phyloP scores from a whole-genome alignment of 305 asterid genomes.

The Plantago coronopus region DNA sequence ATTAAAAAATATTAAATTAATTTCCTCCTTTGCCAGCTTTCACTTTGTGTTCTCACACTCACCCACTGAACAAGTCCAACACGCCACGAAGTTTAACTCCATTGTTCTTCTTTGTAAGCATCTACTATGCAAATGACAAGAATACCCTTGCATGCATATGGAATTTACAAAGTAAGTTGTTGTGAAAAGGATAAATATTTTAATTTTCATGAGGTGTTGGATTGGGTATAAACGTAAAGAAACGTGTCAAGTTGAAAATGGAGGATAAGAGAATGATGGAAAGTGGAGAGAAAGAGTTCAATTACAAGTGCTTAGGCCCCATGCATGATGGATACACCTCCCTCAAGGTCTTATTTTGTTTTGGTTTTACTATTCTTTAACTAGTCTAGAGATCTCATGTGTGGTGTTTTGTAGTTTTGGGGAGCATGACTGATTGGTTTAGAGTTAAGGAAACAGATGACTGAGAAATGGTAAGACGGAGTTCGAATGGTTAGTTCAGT shows the following conservation, averaged over 20 bases:
- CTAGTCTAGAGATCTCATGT: conserved; percentile 18
- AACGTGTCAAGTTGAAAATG: conserved; percentile 22
- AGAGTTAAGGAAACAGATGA: no score
- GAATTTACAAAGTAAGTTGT: neutral
- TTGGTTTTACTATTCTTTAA: neutral
- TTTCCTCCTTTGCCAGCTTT: conserved; percentile 41
- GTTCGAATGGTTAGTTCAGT: no score
- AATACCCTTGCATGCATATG: conserved; percentile 32
- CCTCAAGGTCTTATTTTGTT: conserved; percentile 39
- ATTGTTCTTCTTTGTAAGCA: conserved; percentile 36
- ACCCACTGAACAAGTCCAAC: conserved; percentile 56
- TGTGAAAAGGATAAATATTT: no score
- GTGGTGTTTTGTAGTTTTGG: no score
- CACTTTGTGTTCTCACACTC: conserved; percentile 39
- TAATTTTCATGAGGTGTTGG: no score
- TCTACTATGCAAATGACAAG: conserved; percentile 24
- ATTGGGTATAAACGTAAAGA: neutral
- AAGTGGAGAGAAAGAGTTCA: conserved; percentile 16
- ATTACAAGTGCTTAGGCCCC: conserved; percentile 31
- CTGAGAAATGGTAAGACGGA: no score
- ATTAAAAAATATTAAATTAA: neutral
- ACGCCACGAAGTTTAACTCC: conserved; percentile 46
- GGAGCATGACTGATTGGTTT: no score
- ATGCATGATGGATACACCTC: conserved; percentile 25
- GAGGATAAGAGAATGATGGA: conserved; percentile 12